Evolutionary conservation across 176 grass and related monocot species (phyloP).

Genomic region (Thalia dealbata): DNA sequence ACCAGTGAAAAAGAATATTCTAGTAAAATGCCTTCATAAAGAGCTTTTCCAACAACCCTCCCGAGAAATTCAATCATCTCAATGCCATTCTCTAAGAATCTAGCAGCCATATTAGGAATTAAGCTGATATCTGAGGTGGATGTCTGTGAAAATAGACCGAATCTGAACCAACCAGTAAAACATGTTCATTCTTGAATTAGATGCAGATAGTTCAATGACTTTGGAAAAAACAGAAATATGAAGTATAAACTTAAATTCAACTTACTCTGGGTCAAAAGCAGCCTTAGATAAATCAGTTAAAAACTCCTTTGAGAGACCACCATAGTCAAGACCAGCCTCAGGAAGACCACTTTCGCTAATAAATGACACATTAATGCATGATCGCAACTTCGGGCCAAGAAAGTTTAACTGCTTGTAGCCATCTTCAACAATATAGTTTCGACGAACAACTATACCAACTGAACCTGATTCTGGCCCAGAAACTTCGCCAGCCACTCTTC

Average conservation of each 20-base stretch:
- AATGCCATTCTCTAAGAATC: conserved; percentile 67
- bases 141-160: conserved; percentile 77
- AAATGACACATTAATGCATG: conserved; percentile 90
- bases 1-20: conserved; percentile 95
- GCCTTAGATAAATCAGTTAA: conserved; percentile 88
- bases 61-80: conserved; percentile 98
- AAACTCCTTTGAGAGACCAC: conserved; percentile 92
- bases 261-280: conserved; percentile 82
- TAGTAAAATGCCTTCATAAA: conserved; percentile 94
- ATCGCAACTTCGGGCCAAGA: conserved; percentile 72
- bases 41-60: conserved; percentile 87
- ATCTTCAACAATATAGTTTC: conserved; percentile 88
- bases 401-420: conserved; percentile 78
- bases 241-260: conserved; percentile 2
- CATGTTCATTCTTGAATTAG: not conserved
- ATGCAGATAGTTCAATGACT: not conserved
- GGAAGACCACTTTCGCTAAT: conserved; percentile 91
- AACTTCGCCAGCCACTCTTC: conserved; percentile 46
- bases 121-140: conserved; percentile 69
- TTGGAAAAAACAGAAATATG: not conserved
- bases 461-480: conserved; percentile 59
- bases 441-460: conserved; percentile 75
- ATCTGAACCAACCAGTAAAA: conserved; percentile 41
- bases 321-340: conserved; percentile 96
- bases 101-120: conserved; percentile 86